A percentile compares a stretch with the other conserved stretches of the same genome.
phyloP scores from a whole-genome alignment of 768 basidiomycete genomes.

The Amylocystis lapponica region DNA sequence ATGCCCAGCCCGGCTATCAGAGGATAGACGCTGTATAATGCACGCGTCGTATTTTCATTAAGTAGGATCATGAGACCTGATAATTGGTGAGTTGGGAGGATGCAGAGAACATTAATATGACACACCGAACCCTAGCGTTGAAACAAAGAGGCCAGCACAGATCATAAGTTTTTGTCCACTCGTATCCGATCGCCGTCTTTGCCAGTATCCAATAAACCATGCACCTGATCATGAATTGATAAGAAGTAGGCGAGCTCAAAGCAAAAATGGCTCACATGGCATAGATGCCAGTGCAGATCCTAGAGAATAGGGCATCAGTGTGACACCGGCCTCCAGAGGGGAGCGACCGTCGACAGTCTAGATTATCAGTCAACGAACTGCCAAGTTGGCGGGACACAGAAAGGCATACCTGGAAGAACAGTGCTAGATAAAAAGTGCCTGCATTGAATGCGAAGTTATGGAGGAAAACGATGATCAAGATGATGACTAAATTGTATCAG shows the following conservation, averaged over 20 bases:
- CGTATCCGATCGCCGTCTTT: conserved; percentile 49
- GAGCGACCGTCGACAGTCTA: conserved; percentile 67
- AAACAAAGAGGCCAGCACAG: conserved; percentile 53
- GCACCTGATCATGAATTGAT: conserved; percentile 36
- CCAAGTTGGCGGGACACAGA: too few relatives aligned
- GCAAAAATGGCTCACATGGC: conserved; percentile 33
- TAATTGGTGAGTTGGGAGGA: conserved; percentile 3
- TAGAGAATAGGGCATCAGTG: conserved; percentile 78
- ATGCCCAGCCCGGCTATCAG: conserved; percentile 72
- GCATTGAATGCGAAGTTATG: conserved; percentile 82
- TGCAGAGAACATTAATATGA: conserved; percentile 5
- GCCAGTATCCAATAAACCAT: conserved; percentile 73
- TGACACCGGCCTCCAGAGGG: conserved; percentile 68
- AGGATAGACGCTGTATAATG: conserved; percentile 50
- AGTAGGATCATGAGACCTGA: conserved; percentile 66
- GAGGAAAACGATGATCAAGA: conserved; percentile 67
- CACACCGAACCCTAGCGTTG: conserved; percentile 71
- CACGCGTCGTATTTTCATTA: conserved; percentile 41
- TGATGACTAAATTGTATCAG: conserved; percentile 41
- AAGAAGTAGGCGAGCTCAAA: not conserved
- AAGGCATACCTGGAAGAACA: conserved; percentile 69
- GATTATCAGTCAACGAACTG: conserved; percentile 3
- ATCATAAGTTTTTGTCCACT: conserved; percentile 64
- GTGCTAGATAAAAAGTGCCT: conserved; percentile 80
- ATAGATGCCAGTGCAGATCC: conserved; percentile 82